Conservation (phyloP, 2,329 filamentous ascomycete species). For the Trichoderma harzianum region DNA sequence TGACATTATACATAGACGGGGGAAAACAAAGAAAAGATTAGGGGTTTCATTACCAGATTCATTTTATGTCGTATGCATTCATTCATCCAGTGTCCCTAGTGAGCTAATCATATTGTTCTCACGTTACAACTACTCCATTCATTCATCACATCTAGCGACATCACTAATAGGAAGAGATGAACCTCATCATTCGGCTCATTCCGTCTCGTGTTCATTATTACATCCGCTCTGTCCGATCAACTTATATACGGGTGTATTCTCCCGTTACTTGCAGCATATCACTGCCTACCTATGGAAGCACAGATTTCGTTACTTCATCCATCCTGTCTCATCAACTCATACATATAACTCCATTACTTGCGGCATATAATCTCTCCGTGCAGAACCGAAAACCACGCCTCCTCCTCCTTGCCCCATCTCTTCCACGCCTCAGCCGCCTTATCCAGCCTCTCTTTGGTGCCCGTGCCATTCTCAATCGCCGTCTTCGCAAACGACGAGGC, state of each 20-base stretch:
- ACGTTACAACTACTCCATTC: not conserved
- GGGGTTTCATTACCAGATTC: not conserved
- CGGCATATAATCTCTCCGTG: conserved; percentile 23
- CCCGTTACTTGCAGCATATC: not conserved
- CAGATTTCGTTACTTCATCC: not conserved
- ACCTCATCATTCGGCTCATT: not conserved
- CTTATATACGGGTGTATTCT: not conserved
- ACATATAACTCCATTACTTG: not conserved
- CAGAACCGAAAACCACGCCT: conserved; percentile 20
- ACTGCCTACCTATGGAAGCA: not conserved
- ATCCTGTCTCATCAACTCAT: not conserved
- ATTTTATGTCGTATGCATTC: not conserved
- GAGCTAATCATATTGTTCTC: not conserved
- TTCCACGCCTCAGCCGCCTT: conserved; percentile 14
- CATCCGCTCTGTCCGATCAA: not conserved
- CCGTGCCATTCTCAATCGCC: conserved; percentile 18
- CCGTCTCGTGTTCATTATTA: not conserved
- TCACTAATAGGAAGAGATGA: not conserved
- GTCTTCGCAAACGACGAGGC: conserved; percentile 22
- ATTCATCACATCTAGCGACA: not conserved
- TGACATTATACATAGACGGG: not conserved
- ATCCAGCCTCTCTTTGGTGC: conserved; percentile 24
- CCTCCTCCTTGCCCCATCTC: conserved; percentile 16
- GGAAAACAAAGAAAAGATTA: not conserved
- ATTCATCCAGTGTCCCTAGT: not conserved